phyloP scores from a whole-genome alignment of 768 basidiomycete genomes.

The Xanthoconium purpureum region DNA sequence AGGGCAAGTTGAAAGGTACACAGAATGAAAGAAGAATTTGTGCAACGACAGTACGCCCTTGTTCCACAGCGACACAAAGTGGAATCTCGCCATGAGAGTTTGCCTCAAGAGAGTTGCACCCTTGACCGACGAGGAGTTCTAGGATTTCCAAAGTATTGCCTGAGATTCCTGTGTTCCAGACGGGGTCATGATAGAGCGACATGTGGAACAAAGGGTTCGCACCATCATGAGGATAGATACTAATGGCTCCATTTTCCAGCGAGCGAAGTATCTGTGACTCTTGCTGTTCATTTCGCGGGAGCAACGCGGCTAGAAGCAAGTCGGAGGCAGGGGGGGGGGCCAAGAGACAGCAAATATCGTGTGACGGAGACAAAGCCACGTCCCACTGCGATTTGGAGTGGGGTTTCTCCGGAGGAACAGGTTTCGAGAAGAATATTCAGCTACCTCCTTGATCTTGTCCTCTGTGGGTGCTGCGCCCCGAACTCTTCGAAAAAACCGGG shows the following conservation, averaged over 20 bases:
- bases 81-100: background rate
- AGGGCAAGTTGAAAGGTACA: background rate
- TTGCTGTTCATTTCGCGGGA: background rate
- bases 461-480: no score
- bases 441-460: background rate
- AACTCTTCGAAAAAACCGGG: background rate
- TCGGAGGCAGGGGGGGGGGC: background rate
- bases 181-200: no score
- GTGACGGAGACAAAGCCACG: background rate
- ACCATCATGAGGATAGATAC: no score
- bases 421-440: background rate
- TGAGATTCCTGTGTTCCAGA: background rate
- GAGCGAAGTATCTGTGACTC: background rate
- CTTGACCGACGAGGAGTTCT: background rate
- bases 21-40: background rate
- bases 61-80: background rate
- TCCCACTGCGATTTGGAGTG: background rate
- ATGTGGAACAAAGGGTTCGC: no score
- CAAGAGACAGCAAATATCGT: background rate
- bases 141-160: background rate
- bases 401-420: no score
- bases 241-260: background rate
- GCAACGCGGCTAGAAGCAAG: background rate
- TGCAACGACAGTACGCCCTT: background rate
- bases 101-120: background rate